Evolutionary conservation across 768 basidiomycete species (phyloP), one percentile per base, ranked within the genome.

Genomic region (Suillus ampliporus): DNA sequence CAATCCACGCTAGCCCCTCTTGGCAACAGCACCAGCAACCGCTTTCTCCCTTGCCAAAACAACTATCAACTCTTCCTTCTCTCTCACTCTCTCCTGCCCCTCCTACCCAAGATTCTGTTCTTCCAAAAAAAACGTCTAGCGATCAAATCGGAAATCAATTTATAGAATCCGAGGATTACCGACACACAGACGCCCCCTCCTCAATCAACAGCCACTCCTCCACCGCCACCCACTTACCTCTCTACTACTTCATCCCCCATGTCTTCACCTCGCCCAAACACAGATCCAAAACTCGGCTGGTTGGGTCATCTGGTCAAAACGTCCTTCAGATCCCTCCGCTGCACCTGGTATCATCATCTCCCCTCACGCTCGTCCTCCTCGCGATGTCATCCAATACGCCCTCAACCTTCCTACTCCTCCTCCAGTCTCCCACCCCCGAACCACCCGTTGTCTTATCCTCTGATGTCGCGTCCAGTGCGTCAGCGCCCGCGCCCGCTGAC

Each of bases 271-370:
- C 67, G 19, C 26, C 38, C 0, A 21, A 23, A 35, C 4, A 28
- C 23, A 54, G 48, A 57, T n/a, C 63, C 59, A 28, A 54, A 28
- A 11, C 28, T 50, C 38, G 76, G 68, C n/a, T 11, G 76, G 77
- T 41, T 91, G 85, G 77, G 88, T 86, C 5, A 84, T 92, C 41
- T 92, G 89, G 89, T 89, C 90, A 0, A 83, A 83, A n/a, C 84
- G 89, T 28, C 91, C 91, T 0, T 75, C 79, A 3, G 78, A 91
- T 70, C 91, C 91, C 0, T 77, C 83, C 4, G 72, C 75, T 50
- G 91, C 90, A 0, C 89, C 89, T 1, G 84, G 86, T 4, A 84
- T 92, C 61, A 90, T 92, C 65, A 88, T 92, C 31, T 90, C 90
- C 1, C 82, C 86, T 0, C 74, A 69, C 23, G 88, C 89, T 3